Base-by-base conservation (phyloP, 169 alveolate genomes). In the Eimeria praecox region DNA sequence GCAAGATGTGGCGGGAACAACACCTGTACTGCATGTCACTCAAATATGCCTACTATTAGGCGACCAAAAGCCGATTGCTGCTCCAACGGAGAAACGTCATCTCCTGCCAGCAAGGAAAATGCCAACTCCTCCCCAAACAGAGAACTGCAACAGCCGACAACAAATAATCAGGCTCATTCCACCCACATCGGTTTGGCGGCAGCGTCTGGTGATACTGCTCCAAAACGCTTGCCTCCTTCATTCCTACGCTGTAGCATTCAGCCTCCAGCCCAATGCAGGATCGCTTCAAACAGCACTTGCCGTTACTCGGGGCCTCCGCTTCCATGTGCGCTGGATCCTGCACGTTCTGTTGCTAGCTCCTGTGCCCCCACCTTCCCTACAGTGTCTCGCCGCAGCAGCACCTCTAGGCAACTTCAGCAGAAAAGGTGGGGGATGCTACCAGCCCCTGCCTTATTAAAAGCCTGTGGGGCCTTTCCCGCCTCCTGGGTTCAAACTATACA, bases 391-490 rank as follows among this genome's bases (percentile, higher is more conserved):
- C 64, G 9, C 66, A 46, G 64, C 46, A 46, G 8, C 88, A 12
- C 44, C 20, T 27, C 88, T 46, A 44, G 46, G 4, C 27, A 44
- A 27, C 12, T 40, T 78, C 14, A 12, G 4, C 86, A 75, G 38
- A 40, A 75, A 27, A 14, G 86, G 59, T 78, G 33, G 59, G 88
- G 66, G 42, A 38, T 38, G 33, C 22, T 73, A 30, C 54, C 83
- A 73, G 83, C 52, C 54, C 3, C 33, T 27, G 35, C 10, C 83
- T 35, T 73, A 20, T 18, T 78, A 10, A 78, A 42, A 78, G 40
- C 88, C 10, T 78, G 46, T 42, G 88, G 44, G 66, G 22, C 22
- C 88, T n/a, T 49, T 78, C 88, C 88, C 88, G 18, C 88, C 46
- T 24, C 88, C n/a, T 78, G 66, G 64, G 66, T 78, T 42, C 88